Percentiles rank a stretch among this genome's conserved stretches.
These are phyloP conservation scores for Halophytophthora polymorphica DNA, from an alignment of 352 stramenopile species.

Conservation along the genomic window DNA sequence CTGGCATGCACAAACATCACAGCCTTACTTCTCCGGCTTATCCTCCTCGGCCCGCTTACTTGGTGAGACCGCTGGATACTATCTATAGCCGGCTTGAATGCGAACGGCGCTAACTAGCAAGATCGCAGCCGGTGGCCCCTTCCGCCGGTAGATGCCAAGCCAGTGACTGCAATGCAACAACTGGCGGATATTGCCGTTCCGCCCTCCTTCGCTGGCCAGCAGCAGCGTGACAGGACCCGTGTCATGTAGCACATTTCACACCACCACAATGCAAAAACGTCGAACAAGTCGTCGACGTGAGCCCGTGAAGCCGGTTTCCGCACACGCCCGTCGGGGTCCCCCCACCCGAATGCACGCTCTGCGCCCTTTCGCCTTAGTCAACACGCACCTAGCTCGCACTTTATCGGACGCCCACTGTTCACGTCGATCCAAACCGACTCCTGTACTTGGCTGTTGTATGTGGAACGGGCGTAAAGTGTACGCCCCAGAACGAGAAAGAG, in stretches of 20 bases:
- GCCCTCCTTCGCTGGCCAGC: neutral
- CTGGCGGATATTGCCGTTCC: neutral
- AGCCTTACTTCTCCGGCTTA: no score
- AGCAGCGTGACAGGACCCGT: neutral
- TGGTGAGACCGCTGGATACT: no score
- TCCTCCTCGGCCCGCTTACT: no score
- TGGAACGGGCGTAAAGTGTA: neutral
- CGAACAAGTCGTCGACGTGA: neutral
- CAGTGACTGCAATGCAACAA: neutral
- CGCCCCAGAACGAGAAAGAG: neutral
- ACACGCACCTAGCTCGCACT: neutral
- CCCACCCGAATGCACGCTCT: neutral
- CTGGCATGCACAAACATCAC: no score
- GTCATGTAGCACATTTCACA: conserved; percentile 20
- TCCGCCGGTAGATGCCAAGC: no score
- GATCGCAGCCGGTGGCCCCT: no score
- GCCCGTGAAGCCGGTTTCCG: neutral
- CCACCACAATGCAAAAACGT: neutral
- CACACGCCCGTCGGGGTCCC: no score
- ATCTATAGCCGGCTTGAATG: no score
- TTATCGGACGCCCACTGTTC: neutral
- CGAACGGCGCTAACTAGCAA: no score
- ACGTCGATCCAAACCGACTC: no score
- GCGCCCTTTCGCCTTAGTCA: neutral
- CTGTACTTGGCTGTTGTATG: no score